Evolutionary conservation across 352 stramenopile genomes (phyloP).

Genomic region (Globisporangium alternatum): DNA sequence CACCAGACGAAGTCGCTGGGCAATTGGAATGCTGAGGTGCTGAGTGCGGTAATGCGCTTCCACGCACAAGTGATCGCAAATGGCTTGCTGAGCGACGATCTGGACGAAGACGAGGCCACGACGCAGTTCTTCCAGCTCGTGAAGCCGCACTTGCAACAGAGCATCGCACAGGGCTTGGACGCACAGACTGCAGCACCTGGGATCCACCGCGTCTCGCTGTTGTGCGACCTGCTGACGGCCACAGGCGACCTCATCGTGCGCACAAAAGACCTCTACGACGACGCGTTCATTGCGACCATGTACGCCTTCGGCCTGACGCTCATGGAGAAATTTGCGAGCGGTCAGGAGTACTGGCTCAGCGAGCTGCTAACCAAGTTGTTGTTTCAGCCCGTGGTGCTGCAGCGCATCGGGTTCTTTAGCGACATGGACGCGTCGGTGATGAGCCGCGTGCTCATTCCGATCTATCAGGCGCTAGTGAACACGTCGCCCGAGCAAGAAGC

Average conservation of each 20-base stretch:
- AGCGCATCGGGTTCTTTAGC: conserved; percentile 45
- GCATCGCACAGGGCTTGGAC: background rate
- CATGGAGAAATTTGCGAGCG: conserved; percentile 34
- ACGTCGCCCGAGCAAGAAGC: conserved; percentile 50
- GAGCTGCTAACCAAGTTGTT: conserved; percentile 45
- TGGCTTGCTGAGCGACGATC: conserved; percentile 38
- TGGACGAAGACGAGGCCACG: conserved; percentile 51
- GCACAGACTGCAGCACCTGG: background rate
- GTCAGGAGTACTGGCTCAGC: conserved; percentile 49
- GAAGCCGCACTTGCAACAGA: conserved; percentile 10
- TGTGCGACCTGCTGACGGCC: conserved; percentile 18
- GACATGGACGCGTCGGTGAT: conserved; percentile 39
- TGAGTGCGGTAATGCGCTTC: conserved; percentile 34
- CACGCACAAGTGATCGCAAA: conserved; percentile 25
- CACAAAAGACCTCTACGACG: conserved; percentile 22
- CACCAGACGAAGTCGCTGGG: conserved; percentile 19
- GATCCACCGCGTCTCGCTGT: background rate
- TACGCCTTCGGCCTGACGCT: conserved; percentile 39
- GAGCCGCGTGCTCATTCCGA: conserved; percentile 50
- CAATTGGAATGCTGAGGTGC: conserved; percentile 17
- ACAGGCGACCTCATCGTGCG: conserved; percentile 15
- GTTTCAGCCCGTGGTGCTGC: conserved; percentile 42
- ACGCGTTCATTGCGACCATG: conserved; percentile 32
- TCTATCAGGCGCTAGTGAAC: conserved; percentile 69
- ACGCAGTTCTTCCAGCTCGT: conserved; percentile 19